Conservation (phyloP, 306 rosid species). For the Cucurbita moschata region DNA sequence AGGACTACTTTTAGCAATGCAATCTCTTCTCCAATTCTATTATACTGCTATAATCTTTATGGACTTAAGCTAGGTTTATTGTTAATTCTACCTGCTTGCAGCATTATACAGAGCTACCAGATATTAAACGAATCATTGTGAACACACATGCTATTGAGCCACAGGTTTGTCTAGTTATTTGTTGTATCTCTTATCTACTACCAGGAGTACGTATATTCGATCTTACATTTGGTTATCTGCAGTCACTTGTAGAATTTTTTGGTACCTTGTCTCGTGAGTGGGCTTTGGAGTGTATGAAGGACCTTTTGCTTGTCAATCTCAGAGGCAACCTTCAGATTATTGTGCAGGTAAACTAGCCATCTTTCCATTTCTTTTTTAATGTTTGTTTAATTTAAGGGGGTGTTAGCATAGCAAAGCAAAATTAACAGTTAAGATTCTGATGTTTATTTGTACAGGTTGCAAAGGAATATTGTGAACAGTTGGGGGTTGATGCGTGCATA, state of each 20-base stretch:
- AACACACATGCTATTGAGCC: slow-evolving; percentile 99
- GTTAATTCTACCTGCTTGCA: slow-evolving; percentile 31
- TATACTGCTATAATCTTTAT: neutral
- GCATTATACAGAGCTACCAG: slow-evolving; percentile 98
- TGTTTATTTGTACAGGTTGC: slow-evolving; percentile 51
- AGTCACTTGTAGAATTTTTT: slow-evolving; percentile 94
- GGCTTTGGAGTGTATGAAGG: slow-evolving; percentile 99
- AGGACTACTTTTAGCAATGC: slow-evolving; percentile 20
- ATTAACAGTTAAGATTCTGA: neutral
- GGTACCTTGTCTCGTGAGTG: slow-evolving; percentile 91
- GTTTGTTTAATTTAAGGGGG: neutral
- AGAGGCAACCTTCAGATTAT: slow-evolving; percentile 97
- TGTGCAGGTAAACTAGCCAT: slow-evolving; percentile 53
- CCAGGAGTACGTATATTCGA: slow-evolving; percentile 4
- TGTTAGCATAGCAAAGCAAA: neutral
- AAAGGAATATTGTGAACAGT: slow-evolving; percentile 93
- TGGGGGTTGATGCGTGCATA: slow-evolving; percentile 86
- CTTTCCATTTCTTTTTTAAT: neutral
- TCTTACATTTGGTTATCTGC: slow-evolving; percentile 19
- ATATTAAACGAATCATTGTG: slow-evolving; percentile 88
- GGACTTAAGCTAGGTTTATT: neutral
- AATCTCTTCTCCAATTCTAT: neutral
- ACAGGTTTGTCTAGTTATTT: slow-evolving; percentile 46
- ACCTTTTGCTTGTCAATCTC: slow-evolving; percentile 88
- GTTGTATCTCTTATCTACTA: slow-evolving; percentile 7